Conservation (phyloP, 495 filamentous ascomycete genomes). For the Monascus purpureus region DNA sequence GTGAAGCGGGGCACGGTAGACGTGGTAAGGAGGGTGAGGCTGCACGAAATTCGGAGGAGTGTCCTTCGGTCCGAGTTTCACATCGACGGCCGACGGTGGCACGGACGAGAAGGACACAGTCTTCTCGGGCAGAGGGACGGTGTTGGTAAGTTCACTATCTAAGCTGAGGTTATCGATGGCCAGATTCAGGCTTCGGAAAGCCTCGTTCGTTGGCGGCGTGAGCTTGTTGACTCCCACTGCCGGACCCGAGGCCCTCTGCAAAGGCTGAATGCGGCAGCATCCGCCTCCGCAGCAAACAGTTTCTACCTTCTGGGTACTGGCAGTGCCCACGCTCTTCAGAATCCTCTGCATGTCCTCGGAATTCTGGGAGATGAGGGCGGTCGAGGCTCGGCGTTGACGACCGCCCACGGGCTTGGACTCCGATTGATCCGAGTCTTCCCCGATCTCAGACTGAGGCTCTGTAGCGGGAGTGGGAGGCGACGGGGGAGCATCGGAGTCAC, state of each 20-base stretch:
- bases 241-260: conserved; percentile 29
- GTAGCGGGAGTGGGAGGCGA: conserved; percentile 37
- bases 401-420: conserved; percentile 13
- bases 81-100: conserved; percentile 21
- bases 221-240: conserved; percentile 43
- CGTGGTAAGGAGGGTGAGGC: conserved; percentile 86
- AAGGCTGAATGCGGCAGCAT: conserved; percentile 61
- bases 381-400: conserved; percentile 61
- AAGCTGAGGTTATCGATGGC: conserved; percentile 59
- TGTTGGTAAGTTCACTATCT: conserved; percentile 51
- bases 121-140: conserved; percentile 57
- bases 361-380: conserved; percentile 63
- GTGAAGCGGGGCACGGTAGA: conserved; percentile 73
- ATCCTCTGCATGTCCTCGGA: conserved; percentile 61
- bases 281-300: conserved; percentile 82
- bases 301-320: conserved; percentile 39
- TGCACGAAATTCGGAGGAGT: conserved; percentile 83
- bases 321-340: conserved; percentile 25
- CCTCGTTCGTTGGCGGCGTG: conserved; percentile 64
- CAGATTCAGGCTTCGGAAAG: conserved; percentile 63
- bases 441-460: conserved; percentile 36
- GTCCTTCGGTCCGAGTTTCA: conserved; percentile 21
- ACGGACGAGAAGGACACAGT: conserved; percentile 50
- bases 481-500: conserved; percentile 31
- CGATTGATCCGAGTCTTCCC: conserved; percentile 21